A percentile compares a stretch with the other conserved stretches of the same genome.
phyloP scores from a whole-genome alignment of 2,329 filamentous ascomycete species.

The Fusarium secorum region DNA sequence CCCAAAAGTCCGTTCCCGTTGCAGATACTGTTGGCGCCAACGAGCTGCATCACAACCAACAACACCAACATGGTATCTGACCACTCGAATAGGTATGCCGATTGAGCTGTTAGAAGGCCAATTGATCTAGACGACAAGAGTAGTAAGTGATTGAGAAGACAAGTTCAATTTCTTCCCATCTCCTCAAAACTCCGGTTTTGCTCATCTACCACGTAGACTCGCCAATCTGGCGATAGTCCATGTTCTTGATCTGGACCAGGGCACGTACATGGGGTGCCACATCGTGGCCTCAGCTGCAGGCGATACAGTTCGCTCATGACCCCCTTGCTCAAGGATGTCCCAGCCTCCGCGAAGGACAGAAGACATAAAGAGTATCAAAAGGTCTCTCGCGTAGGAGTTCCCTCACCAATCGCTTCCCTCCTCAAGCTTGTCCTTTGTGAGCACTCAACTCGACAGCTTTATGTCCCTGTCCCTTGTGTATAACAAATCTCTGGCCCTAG shows the following conservation, averaged over 20 bases:
- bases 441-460: background rate
- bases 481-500: background rate
- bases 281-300: conserved; percentile 7
- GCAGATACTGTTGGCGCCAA: conserved; percentile 32
- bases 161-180: background rate
- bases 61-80: conserved; percentile 6
- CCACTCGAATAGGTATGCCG: background rate
- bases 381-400: background rate
- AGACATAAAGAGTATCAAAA: background rate
- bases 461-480: background rate
- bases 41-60: conserved; percentile 1
- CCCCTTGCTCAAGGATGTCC: background rate
- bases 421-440: background rate
- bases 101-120: background rate
- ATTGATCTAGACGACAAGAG: background rate
- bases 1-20: background rate
- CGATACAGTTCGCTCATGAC: background rate
- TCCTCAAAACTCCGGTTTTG: too few relatives aligned
- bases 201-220: background rate
- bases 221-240: background rate
- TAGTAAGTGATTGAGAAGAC: background rate
- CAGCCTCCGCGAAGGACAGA: background rate
- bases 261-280: background rate
- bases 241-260: background rate
- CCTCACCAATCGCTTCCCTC: background rate